phyloP scores from a whole-genome alignment of 1,284 basidiomycete species.

The Trametes pubescens region DNA sequence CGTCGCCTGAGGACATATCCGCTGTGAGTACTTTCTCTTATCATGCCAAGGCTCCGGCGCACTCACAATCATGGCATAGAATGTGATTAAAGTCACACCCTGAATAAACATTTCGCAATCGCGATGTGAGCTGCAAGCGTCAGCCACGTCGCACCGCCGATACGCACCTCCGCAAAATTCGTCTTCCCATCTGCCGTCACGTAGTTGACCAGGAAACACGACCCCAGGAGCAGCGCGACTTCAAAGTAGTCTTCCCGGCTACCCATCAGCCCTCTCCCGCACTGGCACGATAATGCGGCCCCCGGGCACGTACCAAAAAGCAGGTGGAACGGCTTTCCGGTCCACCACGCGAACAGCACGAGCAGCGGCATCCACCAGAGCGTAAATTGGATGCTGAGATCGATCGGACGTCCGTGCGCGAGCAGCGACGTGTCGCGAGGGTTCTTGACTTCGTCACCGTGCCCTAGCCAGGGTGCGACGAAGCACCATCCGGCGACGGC shows the following conservation, averaged over 20 bases:
- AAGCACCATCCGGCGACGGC: slow-evolving; percentile 62
- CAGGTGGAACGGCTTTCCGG: slow-evolving; percentile 44
- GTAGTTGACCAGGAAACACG: slow-evolving; percentile 76
- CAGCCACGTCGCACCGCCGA: not conserved
- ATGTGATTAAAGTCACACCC: slow-evolving; percentile 65
- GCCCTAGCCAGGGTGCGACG: slow-evolving; percentile 25
- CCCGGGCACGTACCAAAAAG: slow-evolving; percentile 49
- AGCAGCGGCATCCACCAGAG: slow-evolving; percentile 51
- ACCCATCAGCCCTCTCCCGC: not conserved
- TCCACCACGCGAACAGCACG: slow-evolving; percentile 49
- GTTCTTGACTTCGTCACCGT: not conserved
- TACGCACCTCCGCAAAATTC: slow-evolving; percentile 60
- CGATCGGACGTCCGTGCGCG: slow-evolving; percentile 48
- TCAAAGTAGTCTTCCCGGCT: slow-evolving; percentile 57
- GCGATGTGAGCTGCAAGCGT: not conserved
- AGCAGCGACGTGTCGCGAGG: slow-evolving; percentile 28
- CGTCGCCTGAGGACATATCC: slow-evolving; percentile 45
- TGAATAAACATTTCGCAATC: slow-evolving; percentile 31
- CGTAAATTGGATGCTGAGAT: slow-evolving; percentile 51
- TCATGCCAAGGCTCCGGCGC: not conserved
- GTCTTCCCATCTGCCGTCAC: slow-evolving; percentile 75
- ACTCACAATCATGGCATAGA: slow-evolving; percentile 64
- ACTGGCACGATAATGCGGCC: not conserved
- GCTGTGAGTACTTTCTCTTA: not conserved
- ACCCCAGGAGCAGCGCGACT: slow-evolving; percentile 63